phyloP scores from a whole-genome alignment of 495 filamentous ascomycete genomes.

The Lichenothelia convexa region DNA sequence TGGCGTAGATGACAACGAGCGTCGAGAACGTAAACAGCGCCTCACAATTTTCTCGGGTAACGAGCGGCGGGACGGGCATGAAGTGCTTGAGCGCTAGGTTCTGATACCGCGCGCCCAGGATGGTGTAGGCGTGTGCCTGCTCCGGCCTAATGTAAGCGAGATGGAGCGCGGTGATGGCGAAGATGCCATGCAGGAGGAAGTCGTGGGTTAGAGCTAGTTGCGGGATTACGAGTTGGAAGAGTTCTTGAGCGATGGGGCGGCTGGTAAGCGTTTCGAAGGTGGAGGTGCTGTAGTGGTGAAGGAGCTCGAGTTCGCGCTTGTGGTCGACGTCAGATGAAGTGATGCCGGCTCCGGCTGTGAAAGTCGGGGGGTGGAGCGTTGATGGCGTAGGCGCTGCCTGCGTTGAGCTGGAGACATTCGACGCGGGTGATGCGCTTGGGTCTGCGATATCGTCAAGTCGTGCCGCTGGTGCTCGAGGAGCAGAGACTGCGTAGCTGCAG shows the following conservation, averaged over 20 bases:
- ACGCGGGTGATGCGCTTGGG: neutral
- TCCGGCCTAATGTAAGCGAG: slow-evolving; percentile 2
- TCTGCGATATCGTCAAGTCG: neutral
- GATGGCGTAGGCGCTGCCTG: neutral
- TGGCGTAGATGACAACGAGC: slow-evolving; percentile 4
- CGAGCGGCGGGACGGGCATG: neutral
- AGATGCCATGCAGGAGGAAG: slow-evolving; percentile 10
- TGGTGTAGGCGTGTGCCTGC: neutral
- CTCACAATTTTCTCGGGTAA: neutral
- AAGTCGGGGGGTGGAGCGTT: neutral
- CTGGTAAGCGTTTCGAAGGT: neutral
- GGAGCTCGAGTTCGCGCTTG: slow-evolving; percentile 10
- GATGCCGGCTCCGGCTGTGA: neutral
- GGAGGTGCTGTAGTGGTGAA: slow-evolving; percentile 6
- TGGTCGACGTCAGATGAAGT: slow-evolving; percentile 2
- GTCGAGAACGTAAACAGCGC: slow-evolving; percentile 4
- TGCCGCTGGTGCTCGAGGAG: neutral
- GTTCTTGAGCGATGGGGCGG: slow-evolving; percentile 2
- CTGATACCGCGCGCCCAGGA: slow-evolving; percentile 4
- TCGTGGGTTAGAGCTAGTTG: slow-evolving; percentile 2
- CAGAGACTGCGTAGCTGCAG: slow-evolving; percentile 1
- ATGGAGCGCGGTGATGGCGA: slow-evolving; percentile 8
- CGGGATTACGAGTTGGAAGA: slow-evolving; percentile 4
- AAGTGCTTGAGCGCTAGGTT: slow-evolving; percentile 3
- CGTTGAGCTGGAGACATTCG: neutral